Base-by-base conservation (phyloP, 805 yeast species). In the Candida takata region DNA sequence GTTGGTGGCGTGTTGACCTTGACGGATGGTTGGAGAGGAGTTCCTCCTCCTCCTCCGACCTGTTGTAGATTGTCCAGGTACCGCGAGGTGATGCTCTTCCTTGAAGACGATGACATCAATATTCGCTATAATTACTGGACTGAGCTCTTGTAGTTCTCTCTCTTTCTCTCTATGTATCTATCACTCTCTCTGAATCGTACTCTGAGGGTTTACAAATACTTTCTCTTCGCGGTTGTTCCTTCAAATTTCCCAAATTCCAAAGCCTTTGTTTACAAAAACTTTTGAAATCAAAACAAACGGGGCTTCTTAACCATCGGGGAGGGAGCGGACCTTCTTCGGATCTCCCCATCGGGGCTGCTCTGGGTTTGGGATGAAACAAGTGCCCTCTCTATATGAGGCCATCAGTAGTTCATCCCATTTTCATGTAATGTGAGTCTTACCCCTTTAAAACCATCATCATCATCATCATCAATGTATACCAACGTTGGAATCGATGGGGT, bases 51-150 rank as follows among this genome's bases (percentile, higher is more conserved):
- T 8, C 38, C 15, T 17, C 41, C 18, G 28, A 37, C 37, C 21
- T 29, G 28, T 13, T 25, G 35, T 11, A 51, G 41, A 21, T 41
- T 49, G 33, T 51, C 57, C 16, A 53, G 43, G 25, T 53, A 53
- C n/a, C 52, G 44, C 17, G 55, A 45, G n/a, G 55, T 43, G 15
- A 53, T 39, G 35, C 42, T 42, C 42, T 43, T 48, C 19, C 29
- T 14, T n/a, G 35, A 30, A 12, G 36, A 31, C 6, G 43, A 35
- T 42, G 35, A 32, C 27, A 13, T 24, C 3, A 9, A 15, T n/a
- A n/a, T n/a, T n/a, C n/a, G n/a, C n/a, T n/a, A n/a, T n/a, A n/a
- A n/a, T n/a, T n/a, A n/a, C n/a, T n/a, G n/a, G n/a, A n/a, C n/a
- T n/a, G 13, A 9, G 5, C 25, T 16, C 26, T 23, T n/a, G 33